phyloP scores from a whole-genome alignment of 1,139 yeast species.

The Wickerhamomyces sp. region DNA sequence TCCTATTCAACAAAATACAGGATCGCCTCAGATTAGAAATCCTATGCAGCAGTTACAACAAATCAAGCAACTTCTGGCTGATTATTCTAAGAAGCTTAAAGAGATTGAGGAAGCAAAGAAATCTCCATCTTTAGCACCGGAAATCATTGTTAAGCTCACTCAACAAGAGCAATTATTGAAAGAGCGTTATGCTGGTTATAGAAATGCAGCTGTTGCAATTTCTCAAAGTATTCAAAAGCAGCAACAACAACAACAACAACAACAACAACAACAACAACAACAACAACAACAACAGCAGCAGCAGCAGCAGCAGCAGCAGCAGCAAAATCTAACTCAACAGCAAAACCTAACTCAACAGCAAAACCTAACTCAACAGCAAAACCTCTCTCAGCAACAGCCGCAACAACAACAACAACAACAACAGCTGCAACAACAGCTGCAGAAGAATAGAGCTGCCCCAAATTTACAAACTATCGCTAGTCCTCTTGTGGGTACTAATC shows the following conservation, averaged over 20 bases:
- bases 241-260: constrained; percentile 13
- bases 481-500: background rate
- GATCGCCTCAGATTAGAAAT: constrained; percentile 6
- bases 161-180: constrained; percentile 27
- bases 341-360: no score
- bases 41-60: constrained; percentile 30
- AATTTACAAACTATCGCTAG: background rate
- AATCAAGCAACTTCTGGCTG: constrained; percentile 31
- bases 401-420: constrained; percentile 11
- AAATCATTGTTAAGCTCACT: constrained; percentile 24
- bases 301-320: background rate
- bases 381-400: constrained; percentile 16
- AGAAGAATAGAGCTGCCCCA: background rate
- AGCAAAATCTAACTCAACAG: no score
- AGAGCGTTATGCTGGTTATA: constrained; percentile 19
- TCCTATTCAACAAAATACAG: constrained; percentile 3
- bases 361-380: no score
- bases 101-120: constrained; percentile 33
- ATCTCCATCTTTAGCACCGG: constrained; percentile 30
- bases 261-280: background rate
- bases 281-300: constrained; percentile 6
- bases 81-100: constrained; percentile 39
- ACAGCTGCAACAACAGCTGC: background rate
- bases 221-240: constrained; percentile 18
- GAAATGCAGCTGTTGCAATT: constrained; percentile 18